phyloP scores from a whole-genome alignment of 2,329 filamentous ascomycete species.

The Ilyonectria mors-panacis region DNA sequence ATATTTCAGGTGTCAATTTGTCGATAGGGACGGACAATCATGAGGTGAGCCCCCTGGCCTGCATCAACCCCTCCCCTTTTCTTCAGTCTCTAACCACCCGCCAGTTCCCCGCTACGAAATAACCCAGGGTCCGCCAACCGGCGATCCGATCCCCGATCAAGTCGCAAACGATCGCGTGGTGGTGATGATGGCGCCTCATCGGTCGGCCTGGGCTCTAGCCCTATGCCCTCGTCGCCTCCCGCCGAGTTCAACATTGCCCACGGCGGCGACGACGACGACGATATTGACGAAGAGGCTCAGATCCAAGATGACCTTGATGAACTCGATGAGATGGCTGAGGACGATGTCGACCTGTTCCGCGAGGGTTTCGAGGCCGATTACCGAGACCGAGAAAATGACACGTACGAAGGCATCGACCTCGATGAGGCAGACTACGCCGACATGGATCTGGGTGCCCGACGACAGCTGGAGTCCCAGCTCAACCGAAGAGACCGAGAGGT shows the following conservation, averaged over 20 bases:
- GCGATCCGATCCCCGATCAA: conserved; percentile 68
- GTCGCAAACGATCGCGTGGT: conserved; percentile 70
- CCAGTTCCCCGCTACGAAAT: conserved; percentile 85
- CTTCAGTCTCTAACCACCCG: conserved; percentile 27
- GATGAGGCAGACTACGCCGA: conserved; percentile 83
- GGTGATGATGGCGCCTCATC: conserved; percentile 68
- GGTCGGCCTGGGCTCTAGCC: conserved; percentile 68
- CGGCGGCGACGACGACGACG: conserved; percentile 79
- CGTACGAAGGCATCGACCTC: conserved; percentile 79
- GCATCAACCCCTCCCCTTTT: conserved; percentile 1
- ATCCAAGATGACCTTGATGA: conserved; percentile 82
- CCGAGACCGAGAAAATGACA: conserved; percentile 74
- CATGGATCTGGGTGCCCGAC: conserved; percentile 76
- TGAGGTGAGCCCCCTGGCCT: conserved; percentile 27
- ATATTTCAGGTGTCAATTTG: conserved; percentile 1
- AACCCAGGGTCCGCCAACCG: conserved; percentile 89
- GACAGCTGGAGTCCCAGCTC: conserved; percentile 80
- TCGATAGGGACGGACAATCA: conserved; percentile 23
- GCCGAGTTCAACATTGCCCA: conserved; percentile 74
- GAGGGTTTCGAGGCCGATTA: conserved; percentile 83
- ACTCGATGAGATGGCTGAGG: conserved; percentile 85
- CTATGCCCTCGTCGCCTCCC: conserved; percentile 77
- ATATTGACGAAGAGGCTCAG: conserved; percentile 80
- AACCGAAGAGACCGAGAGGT: conserved; percentile 82
- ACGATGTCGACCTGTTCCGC: conserved; percentile 84